Percentiles rank a stretch among this genome's conserved stretches.
Evolutionary conservation across 257 asterid species (phyloP).

Genomic region (Penstemon barbatus): DNA sequence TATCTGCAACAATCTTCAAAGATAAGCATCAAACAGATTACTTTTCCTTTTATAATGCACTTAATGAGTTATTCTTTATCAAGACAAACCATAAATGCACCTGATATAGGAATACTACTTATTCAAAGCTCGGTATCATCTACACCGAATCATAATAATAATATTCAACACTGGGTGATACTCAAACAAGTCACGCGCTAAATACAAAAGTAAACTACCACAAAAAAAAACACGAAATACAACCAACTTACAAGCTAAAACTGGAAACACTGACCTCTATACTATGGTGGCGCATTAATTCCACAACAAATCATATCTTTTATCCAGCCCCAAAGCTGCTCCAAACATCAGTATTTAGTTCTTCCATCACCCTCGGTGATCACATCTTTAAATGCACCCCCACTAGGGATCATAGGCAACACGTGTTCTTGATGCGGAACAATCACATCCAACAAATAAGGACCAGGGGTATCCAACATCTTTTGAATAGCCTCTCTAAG

Average conservation of each 20-base stretch:
- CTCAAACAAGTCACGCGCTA: neutral
- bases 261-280: neutral
- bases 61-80: too few relatives aligned
- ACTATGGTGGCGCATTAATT: neutral
- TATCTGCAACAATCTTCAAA: too few relatives aligned
- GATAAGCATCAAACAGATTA: too few relatives aligned
- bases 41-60: too few relatives aligned
- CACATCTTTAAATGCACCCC: constrained; percentile 72
- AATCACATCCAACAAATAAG: constrained; percentile 73
- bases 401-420: constrained; percentile 85
- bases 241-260: neutral
- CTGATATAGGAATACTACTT: too few relatives aligned
- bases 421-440: constrained; percentile 89
- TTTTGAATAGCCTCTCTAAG: constrained; percentile 57
- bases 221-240: neutral
- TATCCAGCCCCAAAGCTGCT: constrained; percentile 8
- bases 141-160: neutral
- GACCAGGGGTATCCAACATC: constrained; percentile 81
- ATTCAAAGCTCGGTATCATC: neutral
- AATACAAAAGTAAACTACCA: too few relatives aligned
- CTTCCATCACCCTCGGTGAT: constrained; percentile 82
- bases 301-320: neutral
- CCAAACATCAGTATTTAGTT: constrained; percentile 37
- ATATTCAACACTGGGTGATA: too few relatives aligned
- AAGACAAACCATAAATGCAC: too few relatives aligned